Evolutionary conservation across 495 filamentous ascomycete genomes (phyloP).

Genomic region (Extremus antarcticus): DNA sequence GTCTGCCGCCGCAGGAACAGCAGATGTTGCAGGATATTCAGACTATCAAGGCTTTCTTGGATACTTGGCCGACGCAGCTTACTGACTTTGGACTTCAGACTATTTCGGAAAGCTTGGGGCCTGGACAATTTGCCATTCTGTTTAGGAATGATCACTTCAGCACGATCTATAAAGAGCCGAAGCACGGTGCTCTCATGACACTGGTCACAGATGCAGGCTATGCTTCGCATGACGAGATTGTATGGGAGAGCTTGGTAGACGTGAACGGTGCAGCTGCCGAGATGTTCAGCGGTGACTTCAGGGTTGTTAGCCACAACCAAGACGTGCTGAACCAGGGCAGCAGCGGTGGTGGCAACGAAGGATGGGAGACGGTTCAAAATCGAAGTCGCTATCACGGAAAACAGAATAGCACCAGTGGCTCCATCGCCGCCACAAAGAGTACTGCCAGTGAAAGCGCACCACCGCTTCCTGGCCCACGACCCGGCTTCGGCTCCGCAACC

Average conservation of each 20-base stretch:
- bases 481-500: background rate
- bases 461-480: constrained; percentile 12
- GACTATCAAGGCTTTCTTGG: constrained; percentile 70
- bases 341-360: constrained; percentile 24
- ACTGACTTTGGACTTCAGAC: constrained; percentile 69
- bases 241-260: constrained; percentile 90
- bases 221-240: constrained; percentile 75
- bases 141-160: constrained; percentile 97
- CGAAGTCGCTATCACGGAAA: constrained; percentile 23
- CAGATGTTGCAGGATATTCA: constrained; percentile 65
- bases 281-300: constrained; percentile 85
- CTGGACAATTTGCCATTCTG: constrained; percentile 72
- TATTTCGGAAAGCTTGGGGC: constrained; percentile 50
- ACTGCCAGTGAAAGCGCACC: constrained; percentile 6
- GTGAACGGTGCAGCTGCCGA: constrained; percentile 73
- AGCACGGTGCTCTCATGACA: constrained; percentile 57
- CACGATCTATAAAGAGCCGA: constrained; percentile 74
- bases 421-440: background rate
- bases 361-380: constrained; percentile 43
- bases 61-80: constrained; percentile 70
- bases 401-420: constrained; percentile 1
- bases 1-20: constrained; percentile 47
- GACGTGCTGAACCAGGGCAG: constrained; percentile 16
- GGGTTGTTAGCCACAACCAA: constrained; percentile 53
- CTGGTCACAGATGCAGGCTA: constrained; percentile 91